Conservation (phyloP, 2,329 filamentous ascomycete species). For the Elsinoe perseae region DNA sequence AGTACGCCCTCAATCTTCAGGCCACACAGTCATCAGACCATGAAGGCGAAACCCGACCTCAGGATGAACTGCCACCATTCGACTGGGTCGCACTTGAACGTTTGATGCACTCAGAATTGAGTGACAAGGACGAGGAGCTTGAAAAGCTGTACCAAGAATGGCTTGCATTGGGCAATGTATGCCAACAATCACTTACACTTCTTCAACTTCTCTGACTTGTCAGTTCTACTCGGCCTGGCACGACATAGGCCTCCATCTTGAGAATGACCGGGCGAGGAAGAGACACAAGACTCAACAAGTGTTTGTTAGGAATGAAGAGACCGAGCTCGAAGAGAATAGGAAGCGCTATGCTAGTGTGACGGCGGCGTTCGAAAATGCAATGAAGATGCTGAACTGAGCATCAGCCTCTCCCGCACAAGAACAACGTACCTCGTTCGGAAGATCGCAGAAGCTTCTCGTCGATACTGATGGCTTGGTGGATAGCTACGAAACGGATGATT, state of each 20-base stretch:
- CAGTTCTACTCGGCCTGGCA: conserved; percentile 80
- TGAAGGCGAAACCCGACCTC: neutral
- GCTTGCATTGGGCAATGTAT: conserved; percentile 52
- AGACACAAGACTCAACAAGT: conserved; percentile 70
- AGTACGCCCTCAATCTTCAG: no score
- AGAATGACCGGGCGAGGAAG: conserved; percentile 69
- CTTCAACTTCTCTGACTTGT: conserved; percentile 16
- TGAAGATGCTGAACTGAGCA: conserved; percentile 34
- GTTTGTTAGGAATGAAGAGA: conserved; percentile 68
- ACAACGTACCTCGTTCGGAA: neutral
- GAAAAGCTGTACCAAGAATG: conserved; percentile 35
- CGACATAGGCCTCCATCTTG: conserved; percentile 60
- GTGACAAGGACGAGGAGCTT: conserved; percentile 56
- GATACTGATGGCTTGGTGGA: neutral
- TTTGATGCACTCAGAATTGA: conserved; percentile 60
- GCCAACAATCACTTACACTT: conserved; percentile 16
- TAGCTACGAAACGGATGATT: neutral
- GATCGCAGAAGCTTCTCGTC: neutral
- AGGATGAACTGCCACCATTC: neutral
- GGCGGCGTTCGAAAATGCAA: conserved; percentile 43
- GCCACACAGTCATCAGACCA: neutral
- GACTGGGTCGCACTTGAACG: conserved; percentile 65
- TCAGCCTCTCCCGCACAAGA: neutral
- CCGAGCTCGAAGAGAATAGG: conserved; percentile 63
- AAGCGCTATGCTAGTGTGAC: conserved; percentile 55